phyloP scores from a whole-genome alignment of 495 filamentous ascomycete species.

The Neurospora sp. region DNA sequence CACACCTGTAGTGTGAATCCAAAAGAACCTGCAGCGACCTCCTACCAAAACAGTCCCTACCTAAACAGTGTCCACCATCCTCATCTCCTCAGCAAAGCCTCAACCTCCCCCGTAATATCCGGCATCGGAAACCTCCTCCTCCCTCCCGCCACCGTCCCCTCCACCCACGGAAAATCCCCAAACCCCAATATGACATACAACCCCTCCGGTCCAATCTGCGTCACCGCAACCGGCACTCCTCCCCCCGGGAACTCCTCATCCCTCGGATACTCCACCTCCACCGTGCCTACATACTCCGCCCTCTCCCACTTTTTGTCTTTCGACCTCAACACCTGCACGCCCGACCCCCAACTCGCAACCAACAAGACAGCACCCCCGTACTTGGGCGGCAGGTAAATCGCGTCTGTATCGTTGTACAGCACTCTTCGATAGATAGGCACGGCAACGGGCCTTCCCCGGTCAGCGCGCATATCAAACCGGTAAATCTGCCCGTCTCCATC shows the following conservation, averaged over 20 bases:
- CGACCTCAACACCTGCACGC: conserved; percentile 25
- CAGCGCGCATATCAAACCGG: conserved; percentile 19
- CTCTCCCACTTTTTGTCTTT: conserved; percentile 22
- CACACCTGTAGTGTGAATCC: neutral
- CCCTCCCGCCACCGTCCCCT: conserved; percentile 13
- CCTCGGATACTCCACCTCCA: conserved; percentile 9
- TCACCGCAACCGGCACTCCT: too few species aligned
- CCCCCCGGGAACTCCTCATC: conserved; percentile 5
- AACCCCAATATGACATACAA: conserved; percentile 17
- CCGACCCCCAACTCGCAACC: conserved; percentile 11
- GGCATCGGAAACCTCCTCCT: conserved; percentile 20
- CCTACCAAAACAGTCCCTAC: neutral
- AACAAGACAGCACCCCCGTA: conserved; percentile 25
- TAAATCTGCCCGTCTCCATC: conserved; percentile 20
- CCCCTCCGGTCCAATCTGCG: conserved; percentile 16
- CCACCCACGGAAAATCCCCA: conserved; percentile 12
- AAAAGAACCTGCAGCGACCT: neutral
- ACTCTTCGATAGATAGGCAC: conserved; percentile 12
- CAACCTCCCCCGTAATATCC: conserved; percentile 18
- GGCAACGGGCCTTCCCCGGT: conserved; percentile 9
- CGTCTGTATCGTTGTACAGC: conserved; percentile 17
- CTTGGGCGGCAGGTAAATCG: conserved; percentile 25
- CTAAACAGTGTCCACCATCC: neutral
- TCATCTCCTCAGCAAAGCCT: conserved; percentile 6
- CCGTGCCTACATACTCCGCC: conserved; percentile 25